Conservation (phyloP, 169 alveolate species). For the Fabrea salina region DNA sequence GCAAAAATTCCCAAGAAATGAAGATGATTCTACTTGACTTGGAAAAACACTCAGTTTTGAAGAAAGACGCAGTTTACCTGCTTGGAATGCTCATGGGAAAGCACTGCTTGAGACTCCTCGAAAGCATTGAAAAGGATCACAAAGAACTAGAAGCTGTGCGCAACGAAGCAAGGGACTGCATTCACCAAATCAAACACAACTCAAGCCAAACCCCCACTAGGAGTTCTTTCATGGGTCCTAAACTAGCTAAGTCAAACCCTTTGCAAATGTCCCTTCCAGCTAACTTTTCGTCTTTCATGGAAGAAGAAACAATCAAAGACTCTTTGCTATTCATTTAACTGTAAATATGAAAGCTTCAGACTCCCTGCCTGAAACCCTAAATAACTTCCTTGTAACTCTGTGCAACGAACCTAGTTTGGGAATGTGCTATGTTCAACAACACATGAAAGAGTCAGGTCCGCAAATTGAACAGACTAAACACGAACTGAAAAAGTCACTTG, state of each 20-base stretch:
- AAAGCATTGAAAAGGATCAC: too few species aligned
- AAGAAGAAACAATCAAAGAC: constrained; percentile 24
- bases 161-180: too few species aligned
- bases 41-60: not conserved
- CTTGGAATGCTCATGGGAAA: not conserved
- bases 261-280: constrained; percentile 24
- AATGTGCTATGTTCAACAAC: not conserved
- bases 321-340: not conserved
- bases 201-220: too few species aligned
- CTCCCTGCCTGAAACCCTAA: too few species aligned
- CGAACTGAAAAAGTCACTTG: not conserved
- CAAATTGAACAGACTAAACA: not conserved
- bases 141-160: too few species aligned
- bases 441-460: not conserved
- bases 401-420: not conserved
- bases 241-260: not conserved
- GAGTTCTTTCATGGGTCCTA: constrained; percentile 17
- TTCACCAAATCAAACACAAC: too few species aligned
- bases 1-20: not conserved
- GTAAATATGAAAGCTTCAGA: too few species aligned
- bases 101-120: too few species aligned
- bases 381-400: too few species aligned
- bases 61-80: not conserved
- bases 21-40: not conserved
- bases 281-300: not conserved